phyloP scores from a whole-genome alignment of 73 alveolate genomes.

The Stentor roeselii region DNA sequence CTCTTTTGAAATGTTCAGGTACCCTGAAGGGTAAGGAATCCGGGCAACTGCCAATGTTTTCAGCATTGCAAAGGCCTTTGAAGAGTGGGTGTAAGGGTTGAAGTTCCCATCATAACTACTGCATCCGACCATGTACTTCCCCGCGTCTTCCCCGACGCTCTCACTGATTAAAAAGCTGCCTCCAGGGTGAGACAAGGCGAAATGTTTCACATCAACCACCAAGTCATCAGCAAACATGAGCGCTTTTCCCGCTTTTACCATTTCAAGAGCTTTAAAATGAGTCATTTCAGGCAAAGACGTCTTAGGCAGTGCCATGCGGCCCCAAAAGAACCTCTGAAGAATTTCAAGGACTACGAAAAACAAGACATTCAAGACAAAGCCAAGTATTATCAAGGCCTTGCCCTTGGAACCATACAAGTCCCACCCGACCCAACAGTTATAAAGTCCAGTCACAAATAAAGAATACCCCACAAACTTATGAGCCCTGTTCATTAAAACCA shows the following conservation, averaged over 20 bases:
- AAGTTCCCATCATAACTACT: background rate
- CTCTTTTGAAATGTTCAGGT: background rate
- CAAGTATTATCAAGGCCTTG: background rate
- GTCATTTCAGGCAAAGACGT: background rate
- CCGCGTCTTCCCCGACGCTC: background rate
- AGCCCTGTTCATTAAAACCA: background rate
- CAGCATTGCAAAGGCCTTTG: background rate
- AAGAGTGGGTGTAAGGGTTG: background rate
- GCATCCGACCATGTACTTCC: constrained; percentile 21
- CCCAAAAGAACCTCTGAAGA: background rate
- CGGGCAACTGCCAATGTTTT: background rate
- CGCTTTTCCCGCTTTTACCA: background rate
- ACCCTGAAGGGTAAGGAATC: background rate
- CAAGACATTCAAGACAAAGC: background rate
- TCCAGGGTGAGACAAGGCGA: background rate
- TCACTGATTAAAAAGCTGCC: background rate
- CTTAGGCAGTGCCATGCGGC: background rate
- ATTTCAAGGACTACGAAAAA: background rate
- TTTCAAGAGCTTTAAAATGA: background rate
- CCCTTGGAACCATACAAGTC: background rate
- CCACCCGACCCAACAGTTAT: background rate
- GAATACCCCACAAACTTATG: constrained; percentile 8
- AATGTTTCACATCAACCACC: constrained; percentile 1
- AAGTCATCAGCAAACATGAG: background rate
- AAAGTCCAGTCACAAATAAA: background rate